These are phyloP conservation scores for Tetrahymena elliotti DNA, from an alignment of 73 alveolate species.

Conservation along the genomic window DNA sequence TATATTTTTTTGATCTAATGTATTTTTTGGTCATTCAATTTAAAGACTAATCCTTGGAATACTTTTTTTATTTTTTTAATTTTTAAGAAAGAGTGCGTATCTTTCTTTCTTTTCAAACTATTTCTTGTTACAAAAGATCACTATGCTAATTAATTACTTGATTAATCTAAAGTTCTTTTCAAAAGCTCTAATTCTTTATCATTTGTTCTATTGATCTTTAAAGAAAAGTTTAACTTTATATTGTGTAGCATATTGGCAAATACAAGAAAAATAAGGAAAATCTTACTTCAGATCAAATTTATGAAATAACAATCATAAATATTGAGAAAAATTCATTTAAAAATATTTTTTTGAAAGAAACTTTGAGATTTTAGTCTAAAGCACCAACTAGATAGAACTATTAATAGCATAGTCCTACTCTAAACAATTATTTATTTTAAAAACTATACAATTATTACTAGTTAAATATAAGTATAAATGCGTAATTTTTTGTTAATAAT, in stretches of 20 bases:
- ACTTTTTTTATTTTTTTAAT: background rate
- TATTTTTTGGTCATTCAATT: background rate
- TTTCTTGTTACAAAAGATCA: background rate
- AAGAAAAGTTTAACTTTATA: background rate
- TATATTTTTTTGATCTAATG: background rate
- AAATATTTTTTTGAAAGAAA: too few relatives aligned
- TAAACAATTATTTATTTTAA: background rate
- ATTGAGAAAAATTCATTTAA: background rate
- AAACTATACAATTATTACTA: background rate
- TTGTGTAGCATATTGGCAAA: background rate
- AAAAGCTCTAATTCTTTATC: background rate
- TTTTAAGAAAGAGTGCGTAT: background rate
- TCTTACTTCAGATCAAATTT: background rate
- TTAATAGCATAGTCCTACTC: background rate
- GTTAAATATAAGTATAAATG: background rate
- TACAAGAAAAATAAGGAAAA: background rate
- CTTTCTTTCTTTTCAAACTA: background rate
- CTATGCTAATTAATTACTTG: background rate
- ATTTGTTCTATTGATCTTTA: background rate
- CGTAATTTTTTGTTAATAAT: background rate
- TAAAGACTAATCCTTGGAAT: background rate
- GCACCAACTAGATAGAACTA: background rate
- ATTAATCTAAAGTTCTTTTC: background rate
- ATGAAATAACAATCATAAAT: too few relatives aligned
- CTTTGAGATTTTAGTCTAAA: background rate